Evolutionary conservation across 306 rosid species (phyloP), one percentile per base, ranked within the genome.

Genomic region (Geum urbanum): DNA sequence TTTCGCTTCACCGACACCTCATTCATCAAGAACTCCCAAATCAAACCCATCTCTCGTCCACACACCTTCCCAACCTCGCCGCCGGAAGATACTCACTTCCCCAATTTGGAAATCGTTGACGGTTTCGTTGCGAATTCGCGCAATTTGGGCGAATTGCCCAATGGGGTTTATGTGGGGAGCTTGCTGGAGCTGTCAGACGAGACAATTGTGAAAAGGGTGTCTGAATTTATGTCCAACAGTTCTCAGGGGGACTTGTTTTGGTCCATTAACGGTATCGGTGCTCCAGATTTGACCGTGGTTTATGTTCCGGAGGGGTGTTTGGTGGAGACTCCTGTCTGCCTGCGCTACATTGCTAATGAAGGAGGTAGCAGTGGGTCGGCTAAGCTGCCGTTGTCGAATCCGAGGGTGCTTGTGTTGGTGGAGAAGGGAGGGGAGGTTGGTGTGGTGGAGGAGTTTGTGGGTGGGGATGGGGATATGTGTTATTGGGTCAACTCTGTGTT

Each of bases 221-320:
- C 78, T 56, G 84, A 91, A 22, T 67, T 70, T 40, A 19, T 84
- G 18, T 40, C 53, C 46, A 44, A 66, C 9, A 74, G 68, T 66
- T 62, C 69, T 63, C 57, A 32, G 8, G 86, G 88, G 18, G 99
- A 94, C 82, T 78, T 94, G 81, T 94, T 94, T 77, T 91, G 95
- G 97, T 86, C 96, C 16, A 87, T 94, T 73, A 94, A 94, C 61
- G 99, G 99, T 5, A 58, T 94, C 7, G 99, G 87, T 18, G 92
- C 97, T 9, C 95, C 99, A 24, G 97, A 94, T 77, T 55, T 91
- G 72, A 84, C 88, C 0, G 85, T 94, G 63, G 79, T 94, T 10
- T 87, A 91, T 78, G 97, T 94, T 3, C 97, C 99, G 0, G 76
- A 78, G 4, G 92, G 86, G 9, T 89, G 91, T 72, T 78, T 66